Evolutionary conservation across 1,284 basidiomycete species (phyloP).

Genomic region (Golubevia pallescens): DNA sequence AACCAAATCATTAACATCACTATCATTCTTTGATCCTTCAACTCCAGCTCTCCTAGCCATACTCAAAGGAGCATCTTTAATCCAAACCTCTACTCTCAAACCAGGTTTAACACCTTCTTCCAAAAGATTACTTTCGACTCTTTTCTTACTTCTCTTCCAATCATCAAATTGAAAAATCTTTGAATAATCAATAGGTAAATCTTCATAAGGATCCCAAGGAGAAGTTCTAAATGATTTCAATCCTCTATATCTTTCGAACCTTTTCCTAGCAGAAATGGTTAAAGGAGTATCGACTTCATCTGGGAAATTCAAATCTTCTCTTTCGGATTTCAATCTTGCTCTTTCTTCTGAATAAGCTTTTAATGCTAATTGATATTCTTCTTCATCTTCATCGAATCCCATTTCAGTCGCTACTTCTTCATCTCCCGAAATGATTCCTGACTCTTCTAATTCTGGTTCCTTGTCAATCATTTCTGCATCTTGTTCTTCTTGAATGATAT

Average conservation of each 20-base stretch:
- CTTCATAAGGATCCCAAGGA: constrained; percentile 97
- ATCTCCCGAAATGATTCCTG: constrained; percentile 35
- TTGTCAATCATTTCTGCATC: constrained; percentile 39
- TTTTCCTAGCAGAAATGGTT: constrained; percentile 79
- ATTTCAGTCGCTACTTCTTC: constrained; percentile 23
- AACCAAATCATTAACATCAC: constrained; percentile 40
- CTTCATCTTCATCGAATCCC: constrained; percentile 42
- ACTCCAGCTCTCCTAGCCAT: background rate
- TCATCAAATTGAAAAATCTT: constrained; percentile 97
- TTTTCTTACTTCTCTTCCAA: constrained; percentile 82
- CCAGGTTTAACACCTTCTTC: constrained; percentile 44
- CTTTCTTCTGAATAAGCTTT: constrained; percentile 69
- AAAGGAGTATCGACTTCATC: constrained; percentile 98
- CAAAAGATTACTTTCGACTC: constrained; percentile 68
- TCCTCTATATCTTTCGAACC: constrained; percentile 92
- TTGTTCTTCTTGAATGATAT: constrained; percentile 58
- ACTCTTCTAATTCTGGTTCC: constrained; percentile 31
- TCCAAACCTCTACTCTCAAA: constrained; percentile 20
- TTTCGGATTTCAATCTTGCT: constrained; percentile 72
- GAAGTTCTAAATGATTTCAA: constrained; percentile 90
- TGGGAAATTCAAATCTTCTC: constrained; percentile 82
- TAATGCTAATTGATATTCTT: constrained; percentile 48
- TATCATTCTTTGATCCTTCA: background rate
- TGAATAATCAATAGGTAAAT: constrained; percentile 90
- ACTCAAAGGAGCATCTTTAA: background rate